phyloP scores from a whole-genome alignment of 495 filamentous ascomycete species.

The Diplogelasinospora grovesii region DNA sequence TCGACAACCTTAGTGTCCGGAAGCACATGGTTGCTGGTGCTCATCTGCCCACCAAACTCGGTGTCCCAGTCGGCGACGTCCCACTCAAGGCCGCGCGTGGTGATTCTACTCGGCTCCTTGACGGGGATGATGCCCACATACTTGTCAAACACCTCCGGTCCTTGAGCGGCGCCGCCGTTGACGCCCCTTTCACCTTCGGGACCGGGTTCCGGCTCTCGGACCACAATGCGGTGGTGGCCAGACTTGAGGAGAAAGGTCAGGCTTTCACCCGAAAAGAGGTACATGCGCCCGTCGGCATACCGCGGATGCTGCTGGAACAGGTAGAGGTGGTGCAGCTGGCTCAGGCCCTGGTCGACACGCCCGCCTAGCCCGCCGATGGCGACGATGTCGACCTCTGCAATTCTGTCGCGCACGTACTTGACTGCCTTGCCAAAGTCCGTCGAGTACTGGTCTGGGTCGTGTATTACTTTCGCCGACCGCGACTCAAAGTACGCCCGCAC shows the following conservation, averaged over 20 bases:
- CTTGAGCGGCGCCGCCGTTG: too few species aligned
- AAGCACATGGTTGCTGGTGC: conserved; percentile 85
- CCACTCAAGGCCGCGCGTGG: conserved; percentile 79
- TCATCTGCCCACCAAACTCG: conserved; percentile 74
- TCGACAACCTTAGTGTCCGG: conserved; percentile 45
- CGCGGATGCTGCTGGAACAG: conserved; percentile 44
- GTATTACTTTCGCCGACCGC: conserved; percentile 44
- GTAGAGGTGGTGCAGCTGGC: conserved; percentile 74
- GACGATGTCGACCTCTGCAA: conserved; percentile 42
- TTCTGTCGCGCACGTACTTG: conserved; percentile 28
- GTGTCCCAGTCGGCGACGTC: conserved; percentile 77
- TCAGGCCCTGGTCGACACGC: conserved; percentile 85
- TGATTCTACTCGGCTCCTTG: conserved; percentile 63
- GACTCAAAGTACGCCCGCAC: conserved; percentile 54
- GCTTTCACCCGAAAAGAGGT: conserved; percentile 69
- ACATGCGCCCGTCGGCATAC: conserved; percentile 46
- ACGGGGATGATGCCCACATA: conserved; percentile 84
- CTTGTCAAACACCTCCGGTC: conserved; percentile 47
- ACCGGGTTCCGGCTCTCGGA: conserved; percentile 34
- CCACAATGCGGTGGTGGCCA: conserved; percentile 63
- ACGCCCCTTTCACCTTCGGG: too few species aligned
- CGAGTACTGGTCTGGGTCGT: conserved; percentile 70
- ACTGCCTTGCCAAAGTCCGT: conserved; percentile 69
- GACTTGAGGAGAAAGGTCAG: conserved; percentile 70
- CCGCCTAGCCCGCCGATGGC: conserved; percentile 81